phyloP scores from a whole-genome alignment of 306 rosid genomes.

The Cajanus cajan region DNA sequence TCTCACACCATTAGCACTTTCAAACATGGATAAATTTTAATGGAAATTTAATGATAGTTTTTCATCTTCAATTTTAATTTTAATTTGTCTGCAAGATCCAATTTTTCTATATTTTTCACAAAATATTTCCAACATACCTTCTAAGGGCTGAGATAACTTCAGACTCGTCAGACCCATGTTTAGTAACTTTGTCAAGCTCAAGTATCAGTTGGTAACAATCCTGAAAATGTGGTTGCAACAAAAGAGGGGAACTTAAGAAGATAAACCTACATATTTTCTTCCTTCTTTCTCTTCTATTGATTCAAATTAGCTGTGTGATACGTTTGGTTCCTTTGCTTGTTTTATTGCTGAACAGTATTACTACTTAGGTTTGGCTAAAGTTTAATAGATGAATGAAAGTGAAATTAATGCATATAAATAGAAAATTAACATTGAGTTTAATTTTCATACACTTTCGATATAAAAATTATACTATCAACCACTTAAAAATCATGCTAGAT shows the following conservation, averaged over 20 bases:
- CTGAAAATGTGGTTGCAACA: slow-evolving; percentile 30
- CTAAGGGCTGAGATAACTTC: slow-evolving; percentile 40
- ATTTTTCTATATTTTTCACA: too few relatives aligned
- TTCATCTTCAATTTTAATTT: too few relatives aligned
- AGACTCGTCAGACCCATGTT: slow-evolving; percentile 12
- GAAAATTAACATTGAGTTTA: too few relatives aligned
- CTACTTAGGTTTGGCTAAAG: background rate
- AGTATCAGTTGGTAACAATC: slow-evolving; percentile 48
- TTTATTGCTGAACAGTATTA: background rate
- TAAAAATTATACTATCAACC: too few relatives aligned
- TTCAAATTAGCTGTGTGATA: background rate
- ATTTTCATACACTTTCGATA: too few relatives aligned
- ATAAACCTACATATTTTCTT: background rate
- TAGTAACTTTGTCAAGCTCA: slow-evolving; percentile 41
- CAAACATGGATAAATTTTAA: too few relatives aligned
- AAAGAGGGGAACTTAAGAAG: background rate
- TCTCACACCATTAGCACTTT: too few relatives aligned
- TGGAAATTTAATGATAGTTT: too few relatives aligned
- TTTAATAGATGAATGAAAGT: background rate
- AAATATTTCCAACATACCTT: too few relatives aligned
- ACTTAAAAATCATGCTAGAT: too few relatives aligned
- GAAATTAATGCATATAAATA: background rate
- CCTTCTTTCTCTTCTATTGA: too few relatives aligned
- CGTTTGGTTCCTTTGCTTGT: background rate
- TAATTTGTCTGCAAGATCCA: too few relatives aligned